Evolutionary conservation across 2,329 filamentous ascomycete species (phyloP).

Genomic region (Myriangium duriaei): DNA sequence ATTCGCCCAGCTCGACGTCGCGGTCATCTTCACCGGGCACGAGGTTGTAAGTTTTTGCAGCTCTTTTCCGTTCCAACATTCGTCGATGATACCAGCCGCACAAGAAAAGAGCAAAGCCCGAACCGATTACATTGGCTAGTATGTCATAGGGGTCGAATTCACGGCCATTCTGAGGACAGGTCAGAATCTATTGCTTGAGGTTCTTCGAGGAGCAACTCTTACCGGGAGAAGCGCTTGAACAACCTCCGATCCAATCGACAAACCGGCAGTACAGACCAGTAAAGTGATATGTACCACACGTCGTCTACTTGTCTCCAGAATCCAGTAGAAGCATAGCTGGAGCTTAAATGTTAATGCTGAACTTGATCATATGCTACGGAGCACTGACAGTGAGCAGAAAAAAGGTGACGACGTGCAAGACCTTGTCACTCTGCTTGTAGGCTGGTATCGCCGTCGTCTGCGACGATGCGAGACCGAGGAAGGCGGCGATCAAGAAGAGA

Average conservation of each 20-base stretch:
- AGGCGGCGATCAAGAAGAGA: constrained; percentile 59
- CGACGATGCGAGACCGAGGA: constrained; percentile 59
- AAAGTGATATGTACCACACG: constrained; percentile 76
- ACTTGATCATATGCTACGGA: not conserved
- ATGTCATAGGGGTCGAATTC: constrained; percentile 72
- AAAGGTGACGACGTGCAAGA: constrained; percentile 77
- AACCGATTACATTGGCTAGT: constrained; percentile 74
- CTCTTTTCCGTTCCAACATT: constrained; percentile 79
- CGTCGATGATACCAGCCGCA: constrained; percentile 90
- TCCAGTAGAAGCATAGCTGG: constrained; percentile 74
- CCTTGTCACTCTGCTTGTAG: constrained; percentile 69
- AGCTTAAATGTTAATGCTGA: not conserved
- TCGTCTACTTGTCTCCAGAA: constrained; percentile 78
- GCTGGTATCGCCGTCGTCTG: constrained; percentile 32
- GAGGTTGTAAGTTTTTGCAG: constrained; percentile 57
- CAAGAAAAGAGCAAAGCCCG: constrained; percentile 54
- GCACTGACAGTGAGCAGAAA: constrained; percentile 63
- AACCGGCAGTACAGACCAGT: constrained; percentile 59
- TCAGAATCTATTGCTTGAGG: too few relatives aligned
- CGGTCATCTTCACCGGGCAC: constrained; percentile 48
- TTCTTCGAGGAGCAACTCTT: too few relatives aligned
- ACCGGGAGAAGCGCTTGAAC: constrained; percentile 58
- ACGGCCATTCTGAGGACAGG: constrained; percentile 34
- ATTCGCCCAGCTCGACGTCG: constrained; percentile 68
- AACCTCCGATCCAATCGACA: constrained; percentile 65